Conservation (phyloP, 257 asterid species). For the Ajuga chamaepitys region DNA sequence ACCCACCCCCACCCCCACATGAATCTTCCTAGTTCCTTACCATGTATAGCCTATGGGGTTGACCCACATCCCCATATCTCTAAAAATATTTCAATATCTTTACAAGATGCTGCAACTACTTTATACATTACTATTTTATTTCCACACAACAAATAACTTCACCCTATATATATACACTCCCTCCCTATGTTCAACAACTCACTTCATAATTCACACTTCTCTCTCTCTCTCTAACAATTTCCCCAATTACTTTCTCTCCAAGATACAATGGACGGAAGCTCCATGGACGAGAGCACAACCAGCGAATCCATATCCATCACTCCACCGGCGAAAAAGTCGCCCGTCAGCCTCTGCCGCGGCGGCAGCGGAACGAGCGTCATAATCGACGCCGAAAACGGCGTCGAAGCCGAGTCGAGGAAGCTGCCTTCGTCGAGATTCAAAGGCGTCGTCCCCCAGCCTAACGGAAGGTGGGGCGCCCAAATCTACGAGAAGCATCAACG, state of each 20-base stretch:
- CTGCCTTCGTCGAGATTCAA: conserved; percentile 82
- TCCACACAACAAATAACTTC: not conserved
- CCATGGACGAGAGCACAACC: conserved; percentile 50
- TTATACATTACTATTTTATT: conserved; percentile 10
- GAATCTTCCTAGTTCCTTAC: conserved; percentile 75
- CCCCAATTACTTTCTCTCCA: not conserved
- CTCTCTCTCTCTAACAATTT: conserved; percentile 7
- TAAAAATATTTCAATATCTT: conserved; percentile 6
- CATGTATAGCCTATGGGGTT: conserved; percentile 48
- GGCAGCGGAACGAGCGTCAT: conserved; percentile 66
- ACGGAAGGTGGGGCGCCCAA: conserved; percentile 94
- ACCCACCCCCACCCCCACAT: conserved; percentile 8
- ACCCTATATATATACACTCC: conserved; percentile 20
- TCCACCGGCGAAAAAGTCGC: conserved; percentile 31
- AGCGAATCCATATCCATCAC: conserved; percentile 37
- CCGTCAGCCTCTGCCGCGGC: conserved; percentile 48
- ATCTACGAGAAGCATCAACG: conserved; percentile 80
- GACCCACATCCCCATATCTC: conserved; percentile 58
- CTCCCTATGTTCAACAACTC: conserved; percentile 10
- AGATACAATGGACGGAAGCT: conserved; percentile 31
- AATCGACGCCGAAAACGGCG: conserved; percentile 49
- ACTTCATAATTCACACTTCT: conserved; percentile 10
- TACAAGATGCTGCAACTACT: not conserved
- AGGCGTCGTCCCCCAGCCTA: conserved; percentile 94
- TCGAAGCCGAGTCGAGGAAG: conserved; percentile 73